Evolutionary conservation across 192 early-diverging fungal species (phyloP), one percentile per base, ranked within the genome.

Genomic region (Lobosporangium transversale): DNA sequence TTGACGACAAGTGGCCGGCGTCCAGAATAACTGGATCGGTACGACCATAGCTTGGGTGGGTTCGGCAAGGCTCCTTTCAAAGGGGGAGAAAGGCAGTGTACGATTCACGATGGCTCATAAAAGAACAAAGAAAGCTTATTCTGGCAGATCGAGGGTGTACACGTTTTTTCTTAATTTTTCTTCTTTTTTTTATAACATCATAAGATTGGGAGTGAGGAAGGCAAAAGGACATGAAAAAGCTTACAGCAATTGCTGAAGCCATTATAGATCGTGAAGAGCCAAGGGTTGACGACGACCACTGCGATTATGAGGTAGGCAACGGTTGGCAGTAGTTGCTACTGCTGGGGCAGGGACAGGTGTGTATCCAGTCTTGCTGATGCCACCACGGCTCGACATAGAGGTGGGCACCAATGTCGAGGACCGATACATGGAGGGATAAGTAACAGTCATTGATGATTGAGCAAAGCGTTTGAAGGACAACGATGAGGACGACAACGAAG

Each of bases 61-160:
- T 60, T 61, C 71, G 71, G 71, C 71, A 75, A 75, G 71, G 71
- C 71, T 75, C 71, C 69, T 63, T 71, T 71, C 69, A 24, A 29
- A 35, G n/a, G n/a, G n/a, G n/a, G n/a, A n/a, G 57, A 59, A 69
- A 71, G 63, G 63, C 55, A 35, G 36, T 45, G 58, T 75, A 75
- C 71, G 57, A 21, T 51, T 58, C 61, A 65, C 71, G 71, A 75
- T 75, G 71, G 71, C 71, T 56, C 23, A 42, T 31, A 51, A 18
- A 32, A 36, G 23, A 53, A 49, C 23, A 57, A 48, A 21, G 33
- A 62, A 21, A 33, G 24, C 50, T 65, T 37, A n/a, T 45, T 33
- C 57, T 35, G 35, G 71, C 71, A 55, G 71, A 75, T 66, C 71
- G 71, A 60, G 62, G 71, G 71, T 75, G 71, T 75, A 75, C 58